Evolutionary conservation across 148 eudicot genomes (phyloP).

Genomic region (Arbutus unedo): DNA sequence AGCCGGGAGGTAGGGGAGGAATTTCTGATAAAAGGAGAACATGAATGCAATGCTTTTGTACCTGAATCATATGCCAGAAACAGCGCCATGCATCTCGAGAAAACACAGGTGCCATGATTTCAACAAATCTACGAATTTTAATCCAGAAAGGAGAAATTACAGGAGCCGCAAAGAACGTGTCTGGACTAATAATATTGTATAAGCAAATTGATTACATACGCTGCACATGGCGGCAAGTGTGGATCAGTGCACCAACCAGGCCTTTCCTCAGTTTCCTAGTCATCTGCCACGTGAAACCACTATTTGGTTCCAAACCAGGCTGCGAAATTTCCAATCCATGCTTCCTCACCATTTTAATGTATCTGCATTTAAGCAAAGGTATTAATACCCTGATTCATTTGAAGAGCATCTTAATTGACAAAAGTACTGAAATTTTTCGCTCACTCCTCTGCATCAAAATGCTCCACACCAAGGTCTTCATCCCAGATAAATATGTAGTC

Average conservation of each 20-base stretch:
- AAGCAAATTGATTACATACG: constrained; percentile 45
- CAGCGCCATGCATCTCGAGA: constrained; percentile 90
- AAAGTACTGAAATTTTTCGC: constrained; percentile 14
- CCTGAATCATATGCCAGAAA: constrained; percentile 98
- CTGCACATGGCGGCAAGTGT: constrained; percentile 89
- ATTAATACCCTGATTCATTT: not conserved
- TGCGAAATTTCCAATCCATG: constrained; percentile 93
- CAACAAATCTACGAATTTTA: constrained; percentile 59
- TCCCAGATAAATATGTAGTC: constrained; percentile 96
- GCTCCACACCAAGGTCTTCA: constrained; percentile 84
- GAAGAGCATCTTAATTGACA: constrained; percentile 9
- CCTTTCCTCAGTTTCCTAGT: constrained; percentile 72
- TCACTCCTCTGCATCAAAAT: constrained; percentile 89
- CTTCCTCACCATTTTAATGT: constrained; percentile 72
- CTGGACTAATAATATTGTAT: not conserved
- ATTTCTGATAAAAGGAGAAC: not conserved
- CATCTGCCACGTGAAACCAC: constrained; percentile 86
- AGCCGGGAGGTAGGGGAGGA: not conserved
- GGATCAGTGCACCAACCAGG: constrained; percentile 83
- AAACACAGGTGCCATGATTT: constrained; percentile 95
- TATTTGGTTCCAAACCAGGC: constrained; percentile 74
- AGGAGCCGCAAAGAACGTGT: not conserved
- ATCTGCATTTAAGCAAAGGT: constrained; percentile 36
- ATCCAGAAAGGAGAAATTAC: not conserved
- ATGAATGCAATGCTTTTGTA: constrained; percentile 15